Percentiles rank a stretch among this genome's conserved stretches.
These are phyloP conservation scores for Pseudogymnoascus sp. DNA, from an alignment of 2,329 filamentous ascomycete genomes.

Conservation along the genomic window DNA sequence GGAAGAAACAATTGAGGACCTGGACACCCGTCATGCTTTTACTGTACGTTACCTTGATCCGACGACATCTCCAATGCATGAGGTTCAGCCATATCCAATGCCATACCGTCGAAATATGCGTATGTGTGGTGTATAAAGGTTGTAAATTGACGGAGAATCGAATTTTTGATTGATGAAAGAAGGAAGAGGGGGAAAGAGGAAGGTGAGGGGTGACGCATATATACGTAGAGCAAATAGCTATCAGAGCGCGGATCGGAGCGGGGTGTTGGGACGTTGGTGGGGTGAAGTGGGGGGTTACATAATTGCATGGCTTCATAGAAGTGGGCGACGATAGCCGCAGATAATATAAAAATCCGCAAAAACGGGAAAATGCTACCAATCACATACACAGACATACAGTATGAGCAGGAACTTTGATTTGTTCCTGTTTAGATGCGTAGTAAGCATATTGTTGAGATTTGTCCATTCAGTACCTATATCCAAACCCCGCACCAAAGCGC, in stretches of 20 bases:
- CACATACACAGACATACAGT: background rate
- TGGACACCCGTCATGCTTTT: constrained; percentile 35
- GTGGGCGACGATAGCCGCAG: constrained; percentile 1
- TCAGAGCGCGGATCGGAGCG: background rate
- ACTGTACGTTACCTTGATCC: constrained; percentile 36
- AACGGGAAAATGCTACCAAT: background rate
- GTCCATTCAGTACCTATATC: background rate
- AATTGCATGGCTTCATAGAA: constrained; percentile 1
- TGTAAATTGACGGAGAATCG: background rate
- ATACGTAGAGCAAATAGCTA: background rate
- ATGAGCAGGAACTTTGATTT: background rate
- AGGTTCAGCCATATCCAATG: constrained; percentile 13
- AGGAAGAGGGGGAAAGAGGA: background rate
- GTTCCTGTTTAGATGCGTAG: background rate
- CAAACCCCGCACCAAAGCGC: background rate
- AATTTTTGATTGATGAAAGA: background rate
- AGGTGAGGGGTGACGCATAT: background rate
- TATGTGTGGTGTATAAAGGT: background rate
- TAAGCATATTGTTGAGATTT: background rate
- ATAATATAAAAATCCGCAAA: constrained; percentile 1
- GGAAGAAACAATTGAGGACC: background rate
- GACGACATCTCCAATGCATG: constrained; percentile 29
- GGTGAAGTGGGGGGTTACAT: constrained; percentile 3
- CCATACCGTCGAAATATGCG: constrained; percentile 7
- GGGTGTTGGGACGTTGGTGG: constrained; percentile 1